phyloP scores from a whole-genome alignment of 2,329 filamentous ascomycete species.

The Botrytis fragariae region DNA sequence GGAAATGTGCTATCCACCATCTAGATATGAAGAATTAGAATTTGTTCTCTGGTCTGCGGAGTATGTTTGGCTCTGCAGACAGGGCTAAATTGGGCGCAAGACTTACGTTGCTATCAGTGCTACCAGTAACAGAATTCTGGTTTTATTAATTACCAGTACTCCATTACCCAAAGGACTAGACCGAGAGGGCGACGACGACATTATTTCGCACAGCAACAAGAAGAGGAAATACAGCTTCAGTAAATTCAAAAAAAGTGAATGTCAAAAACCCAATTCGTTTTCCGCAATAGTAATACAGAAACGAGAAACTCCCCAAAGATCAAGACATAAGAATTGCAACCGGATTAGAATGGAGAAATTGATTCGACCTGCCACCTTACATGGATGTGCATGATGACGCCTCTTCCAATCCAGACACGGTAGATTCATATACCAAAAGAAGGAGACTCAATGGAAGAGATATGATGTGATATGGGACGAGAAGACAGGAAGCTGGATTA shows the following conservation, averaged over 20 bases:
- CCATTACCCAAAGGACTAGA: conserved; percentile 25
- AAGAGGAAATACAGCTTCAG: not conserved
- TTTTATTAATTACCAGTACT: conserved; percentile 32
- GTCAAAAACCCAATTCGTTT: not conserved
- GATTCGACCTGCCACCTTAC: not conserved
- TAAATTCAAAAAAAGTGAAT: not conserved
- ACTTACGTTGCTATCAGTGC: conserved; percentile 36
- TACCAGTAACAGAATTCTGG: conserved; percentile 28
- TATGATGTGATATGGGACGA: not conserved
- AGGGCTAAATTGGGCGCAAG: not conserved
- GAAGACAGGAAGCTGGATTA: not conserved
- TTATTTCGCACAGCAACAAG: not conserved
- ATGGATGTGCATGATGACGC: conserved; percentile 8
- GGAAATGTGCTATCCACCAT: conserved; percentile 48
- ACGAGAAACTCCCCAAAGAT: not conserved
- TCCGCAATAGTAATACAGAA: not conserved
- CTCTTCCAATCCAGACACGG: not conserved
- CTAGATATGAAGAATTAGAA: conserved; percentile 34
- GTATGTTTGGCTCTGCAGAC: not conserved
- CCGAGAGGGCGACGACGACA: conserved; percentile 3
- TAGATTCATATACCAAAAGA: not conserved
- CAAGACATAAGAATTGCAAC: not conserved
- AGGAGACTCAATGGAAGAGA: not conserved
- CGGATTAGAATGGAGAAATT: not conserved
- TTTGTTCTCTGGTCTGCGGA: not conserved